Evolutionary conservation across 2,329 filamentous ascomycete genomes (phyloP).

Genomic region (Alternaria tenuissima): DNA sequence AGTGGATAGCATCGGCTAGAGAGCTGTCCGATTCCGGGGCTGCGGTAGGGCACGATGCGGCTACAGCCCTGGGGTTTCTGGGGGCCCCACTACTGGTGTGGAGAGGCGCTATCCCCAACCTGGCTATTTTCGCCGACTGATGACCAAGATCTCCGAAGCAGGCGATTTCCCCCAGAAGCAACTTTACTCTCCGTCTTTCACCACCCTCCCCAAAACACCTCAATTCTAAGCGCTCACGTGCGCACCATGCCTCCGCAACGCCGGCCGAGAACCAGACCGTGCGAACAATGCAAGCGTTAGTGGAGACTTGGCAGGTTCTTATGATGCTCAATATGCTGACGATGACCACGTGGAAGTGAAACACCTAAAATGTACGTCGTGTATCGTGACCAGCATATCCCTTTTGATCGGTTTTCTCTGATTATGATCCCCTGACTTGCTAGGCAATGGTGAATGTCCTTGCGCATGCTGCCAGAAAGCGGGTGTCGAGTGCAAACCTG

Average conservation of each 20-base stretch:
- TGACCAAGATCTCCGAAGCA: not conserved
- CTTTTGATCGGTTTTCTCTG: too few species aligned
- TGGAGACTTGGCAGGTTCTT: too few species aligned
- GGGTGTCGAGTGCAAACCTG: not conserved
- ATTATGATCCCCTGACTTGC: not conserved
- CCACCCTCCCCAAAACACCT: too few species aligned
- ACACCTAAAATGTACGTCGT: too few species aligned
- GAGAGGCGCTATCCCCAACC: not conserved
- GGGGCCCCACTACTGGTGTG: not conserved
- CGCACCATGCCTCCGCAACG: not conserved
- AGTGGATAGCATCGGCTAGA: not conserved
- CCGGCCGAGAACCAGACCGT: not conserved
- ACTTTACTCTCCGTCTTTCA: not conserved
- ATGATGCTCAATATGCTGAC: not conserved
- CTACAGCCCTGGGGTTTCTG: not conserved
- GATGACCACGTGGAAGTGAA: too few species aligned
- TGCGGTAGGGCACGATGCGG: not conserved
- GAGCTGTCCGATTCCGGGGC: not conserved
- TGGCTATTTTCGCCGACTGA: not conserved
- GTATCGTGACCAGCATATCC: too few species aligned
- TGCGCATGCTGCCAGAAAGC: not conserved
- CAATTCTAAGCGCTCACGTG: not conserved
- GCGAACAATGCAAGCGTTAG: not conserved
- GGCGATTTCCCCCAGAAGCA: not conserved
- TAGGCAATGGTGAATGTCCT: not conserved